Evolutionary conservation across 345 rosid species (phyloP).

Genomic region (Lumnitzera racemosa): DNA sequence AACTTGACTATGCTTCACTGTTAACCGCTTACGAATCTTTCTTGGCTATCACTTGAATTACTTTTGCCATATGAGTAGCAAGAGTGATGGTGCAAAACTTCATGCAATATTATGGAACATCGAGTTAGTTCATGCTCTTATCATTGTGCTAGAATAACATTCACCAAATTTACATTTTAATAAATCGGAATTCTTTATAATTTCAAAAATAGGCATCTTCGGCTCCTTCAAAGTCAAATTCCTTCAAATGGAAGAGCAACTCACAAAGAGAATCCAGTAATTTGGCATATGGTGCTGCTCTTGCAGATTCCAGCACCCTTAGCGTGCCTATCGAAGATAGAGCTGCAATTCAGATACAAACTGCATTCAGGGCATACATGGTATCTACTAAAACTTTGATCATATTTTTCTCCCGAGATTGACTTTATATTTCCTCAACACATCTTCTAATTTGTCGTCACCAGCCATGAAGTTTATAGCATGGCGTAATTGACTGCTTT

Average conservation of each 20-base stretch:
- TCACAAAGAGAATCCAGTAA: conserved; percentile 18
- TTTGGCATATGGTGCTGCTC: conserved; percentile 10
- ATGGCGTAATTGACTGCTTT: neutral
- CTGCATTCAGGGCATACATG: conserved; percentile 71
- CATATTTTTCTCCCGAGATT: neutral
- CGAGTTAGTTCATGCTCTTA: no score
- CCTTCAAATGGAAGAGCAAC: conserved; percentile 49
- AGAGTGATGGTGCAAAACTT: neutral
- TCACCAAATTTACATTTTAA: neutral
- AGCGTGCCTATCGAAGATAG: conserved; percentile 40
- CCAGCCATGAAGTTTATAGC: neutral
- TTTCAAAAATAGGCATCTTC: conserved; percentile 39
- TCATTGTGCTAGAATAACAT: no score
- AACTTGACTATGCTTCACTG: no score
- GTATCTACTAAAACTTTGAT: conserved; percentile 19
- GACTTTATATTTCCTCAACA: neutral
- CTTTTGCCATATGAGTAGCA: no score
- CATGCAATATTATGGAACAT: neutral
- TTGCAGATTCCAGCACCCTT: conserved; percentile 16
- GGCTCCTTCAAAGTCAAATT: conserved; percentile 45
- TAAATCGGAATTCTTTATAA: neutral
- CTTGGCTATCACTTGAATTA: no score
- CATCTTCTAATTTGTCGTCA: neutral
- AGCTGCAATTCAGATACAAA: conserved; percentile 64
- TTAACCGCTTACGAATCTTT: no score